These are phyloP conservation scores for Lecanicillium sp. DNA, from an alignment of 2,329 filamentous ascomycete species.

Conservation along the genomic window DNA sequence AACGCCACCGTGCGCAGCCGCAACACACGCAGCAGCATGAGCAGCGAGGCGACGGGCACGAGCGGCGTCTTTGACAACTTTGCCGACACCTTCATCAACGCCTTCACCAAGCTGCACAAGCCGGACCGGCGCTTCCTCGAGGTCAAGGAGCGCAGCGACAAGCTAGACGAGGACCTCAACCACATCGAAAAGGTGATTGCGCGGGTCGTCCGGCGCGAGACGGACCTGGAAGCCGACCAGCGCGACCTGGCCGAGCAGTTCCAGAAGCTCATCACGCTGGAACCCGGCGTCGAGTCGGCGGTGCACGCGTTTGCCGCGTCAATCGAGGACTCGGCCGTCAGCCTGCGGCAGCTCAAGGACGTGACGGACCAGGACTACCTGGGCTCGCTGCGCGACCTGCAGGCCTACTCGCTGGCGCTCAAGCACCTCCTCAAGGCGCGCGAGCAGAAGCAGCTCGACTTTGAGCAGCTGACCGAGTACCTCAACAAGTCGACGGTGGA, in stretches of 20 bases:
- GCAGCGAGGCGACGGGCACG: slow-evolving; percentile 37
- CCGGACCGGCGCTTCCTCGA: slow-evolving; percentile 92
- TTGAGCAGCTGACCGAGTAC: slow-evolving; percentile 92
- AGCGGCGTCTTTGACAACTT: slow-evolving; percentile 87
- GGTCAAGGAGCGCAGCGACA: slow-evolving; percentile 85
- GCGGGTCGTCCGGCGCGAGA: slow-evolving; percentile 78
- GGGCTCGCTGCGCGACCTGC: slow-evolving; percentile 88
- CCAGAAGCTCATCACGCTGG: slow-evolving; percentile 82
- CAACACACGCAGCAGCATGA: slow-evolving; percentile 54
- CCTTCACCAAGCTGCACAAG: slow-evolving; percentile 93
- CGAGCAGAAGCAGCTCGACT: slow-evolving; percentile 97
- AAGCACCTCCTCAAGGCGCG: slow-evolving; percentile 85
- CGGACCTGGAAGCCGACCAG: slow-evolving; percentile 81
- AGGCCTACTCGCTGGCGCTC: slow-evolving; percentile 81
- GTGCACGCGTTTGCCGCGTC: slow-evolving; percentile 81
- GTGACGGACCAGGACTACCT: slow-evolving; percentile 95
- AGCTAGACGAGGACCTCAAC: slow-evolving; percentile 85
- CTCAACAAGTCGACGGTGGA: slow-evolving; percentile 85
- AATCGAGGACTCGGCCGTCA: slow-evolving; percentile 73
- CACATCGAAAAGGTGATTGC: slow-evolving; percentile 96
- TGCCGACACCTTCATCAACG: slow-evolving; percentile 93
- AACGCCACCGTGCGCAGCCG: slow-evolving; percentile 88
- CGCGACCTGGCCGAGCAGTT: slow-evolving; percentile 89
- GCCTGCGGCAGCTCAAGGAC: slow-evolving; percentile 75
- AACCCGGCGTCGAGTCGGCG: slow-evolving; percentile 75